Conservation (phyloP, 164 flowering plant species). For the Umbilicus rupestris region DNA sequence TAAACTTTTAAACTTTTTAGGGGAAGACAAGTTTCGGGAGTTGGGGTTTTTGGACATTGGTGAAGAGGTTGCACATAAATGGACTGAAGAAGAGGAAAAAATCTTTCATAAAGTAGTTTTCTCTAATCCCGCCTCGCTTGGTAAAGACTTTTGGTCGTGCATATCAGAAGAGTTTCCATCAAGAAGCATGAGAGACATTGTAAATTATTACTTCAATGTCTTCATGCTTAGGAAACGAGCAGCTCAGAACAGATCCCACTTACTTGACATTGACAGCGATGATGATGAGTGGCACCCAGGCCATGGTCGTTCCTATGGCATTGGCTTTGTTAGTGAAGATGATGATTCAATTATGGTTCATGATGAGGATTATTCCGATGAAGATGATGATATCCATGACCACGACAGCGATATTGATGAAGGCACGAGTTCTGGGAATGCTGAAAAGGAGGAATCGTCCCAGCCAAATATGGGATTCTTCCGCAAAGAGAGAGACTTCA, state of each 20-base stretch:
- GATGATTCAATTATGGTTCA: constrained; percentile 31
- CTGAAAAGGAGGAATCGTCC: not conserved
- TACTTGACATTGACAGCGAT: constrained; percentile 50
- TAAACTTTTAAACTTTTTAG: constrained; percentile 29
- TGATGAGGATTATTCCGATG: constrained; percentile 14
- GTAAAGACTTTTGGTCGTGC: constrained; percentile 49
- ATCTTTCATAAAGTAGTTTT: constrained; percentile 44
- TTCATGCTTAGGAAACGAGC: constrained; percentile 64
- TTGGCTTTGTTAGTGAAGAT: constrained; percentile 25
- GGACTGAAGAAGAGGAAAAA: constrained; percentile 61
- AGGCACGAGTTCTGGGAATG: not conserved
- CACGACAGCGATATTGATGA: constrained; percentile 20
- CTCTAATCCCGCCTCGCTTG: constrained; percentile 45
- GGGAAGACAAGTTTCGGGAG: constrained; percentile 33
- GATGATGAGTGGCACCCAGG: constrained; percentile 54
- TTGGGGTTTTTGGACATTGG: constrained; percentile 69
- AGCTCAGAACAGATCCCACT: constrained; percentile 45
- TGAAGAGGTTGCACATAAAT: constrained; percentile 43
- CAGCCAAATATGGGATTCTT: not conserved
- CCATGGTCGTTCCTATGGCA: constrained; percentile 15
- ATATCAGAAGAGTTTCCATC: constrained; percentile 37
- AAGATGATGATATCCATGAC: constrained; percentile 8
- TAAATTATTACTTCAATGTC: constrained; percentile 78
- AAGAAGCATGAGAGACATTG: constrained; percentile 41
- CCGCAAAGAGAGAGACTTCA: not conserved